A percentile compares a stretch with the other conserved stretches of the same genome.
Evolutionary conservation across 163 green algal genomes (phyloP).

Genomic region (Prototheca stagnorum): DNA sequence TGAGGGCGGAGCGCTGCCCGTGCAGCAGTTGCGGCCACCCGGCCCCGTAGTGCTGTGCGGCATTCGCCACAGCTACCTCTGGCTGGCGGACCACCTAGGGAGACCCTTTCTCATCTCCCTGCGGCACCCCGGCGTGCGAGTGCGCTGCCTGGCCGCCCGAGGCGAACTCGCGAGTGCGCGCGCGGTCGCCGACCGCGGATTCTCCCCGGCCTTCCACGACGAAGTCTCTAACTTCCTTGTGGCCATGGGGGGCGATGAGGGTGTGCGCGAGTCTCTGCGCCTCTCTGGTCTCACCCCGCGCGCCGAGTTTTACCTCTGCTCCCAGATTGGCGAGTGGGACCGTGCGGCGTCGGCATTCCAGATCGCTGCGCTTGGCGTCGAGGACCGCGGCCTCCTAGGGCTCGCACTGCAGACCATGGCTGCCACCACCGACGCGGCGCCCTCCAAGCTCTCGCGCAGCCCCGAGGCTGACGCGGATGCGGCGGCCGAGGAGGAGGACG

Average conservation of each 20-base stretch:
- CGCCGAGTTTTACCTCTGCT: conserved; percentile 34
- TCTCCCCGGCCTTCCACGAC: conserved; percentile 35
- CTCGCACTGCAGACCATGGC: too few relatives aligned
- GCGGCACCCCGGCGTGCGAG: conserved; percentile 34
- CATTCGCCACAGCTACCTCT: conserved; percentile 23
- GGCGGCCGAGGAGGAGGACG: too few relatives aligned
- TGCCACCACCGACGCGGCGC: too few relatives aligned
- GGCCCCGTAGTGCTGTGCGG: conserved; percentile 29
- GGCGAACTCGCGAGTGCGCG: conserved; percentile 32
- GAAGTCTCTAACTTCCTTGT: conserved; percentile 38
- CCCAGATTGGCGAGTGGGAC: conserved; percentile 16
- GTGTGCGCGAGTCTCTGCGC: conserved; percentile 23
- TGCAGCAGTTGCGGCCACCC: conserved; percentile 18
- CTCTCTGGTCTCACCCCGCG: conserved; percentile 41
- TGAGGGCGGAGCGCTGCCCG: conserved; percentile 30
- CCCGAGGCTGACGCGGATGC: too few relatives aligned
- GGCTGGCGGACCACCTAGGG: conserved; percentile 23
- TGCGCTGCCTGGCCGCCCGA: conserved; percentile 34
- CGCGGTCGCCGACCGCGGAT: conserved; percentile 26
- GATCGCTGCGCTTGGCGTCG: conserved; percentile 14
- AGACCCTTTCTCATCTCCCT: conserved; percentile 46
- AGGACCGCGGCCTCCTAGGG: conserved; percentile 8
- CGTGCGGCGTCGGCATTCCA: conserved; percentile 20
- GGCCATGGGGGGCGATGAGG: conserved; percentile 17
- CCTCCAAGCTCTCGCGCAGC: too few relatives aligned